phyloP scores from a whole-genome alignment of 2,329 filamentous ascomycete species.

The Colletotrichum nymphaeae region DNA sequence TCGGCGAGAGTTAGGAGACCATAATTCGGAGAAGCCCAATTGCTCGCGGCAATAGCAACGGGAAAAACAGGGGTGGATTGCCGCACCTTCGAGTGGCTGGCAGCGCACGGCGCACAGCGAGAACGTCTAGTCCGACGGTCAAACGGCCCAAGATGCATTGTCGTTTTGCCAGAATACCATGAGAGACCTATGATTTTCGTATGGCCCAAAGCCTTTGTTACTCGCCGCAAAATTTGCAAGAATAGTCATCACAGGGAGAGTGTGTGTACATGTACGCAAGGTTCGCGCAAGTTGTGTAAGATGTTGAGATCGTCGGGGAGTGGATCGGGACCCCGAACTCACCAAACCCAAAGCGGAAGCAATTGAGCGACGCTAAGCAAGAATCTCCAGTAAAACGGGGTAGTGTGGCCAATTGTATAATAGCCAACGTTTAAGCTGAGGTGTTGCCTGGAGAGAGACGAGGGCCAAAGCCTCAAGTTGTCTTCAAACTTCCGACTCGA shows the following conservation, averaged over 20 bases:
- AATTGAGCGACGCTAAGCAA: conserved; percentile 32
- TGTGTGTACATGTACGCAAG: background rate
- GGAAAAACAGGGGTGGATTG: background rate
- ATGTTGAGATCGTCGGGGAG: background rate
- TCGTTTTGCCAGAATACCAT: background rate
- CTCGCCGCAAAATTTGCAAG: background rate
- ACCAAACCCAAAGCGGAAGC: conserved; percentile 32
- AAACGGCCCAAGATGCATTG: conserved; percentile 47
- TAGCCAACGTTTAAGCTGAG: background rate
- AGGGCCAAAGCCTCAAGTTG: background rate
- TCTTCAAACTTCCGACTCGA: background rate
- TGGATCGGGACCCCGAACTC: background rate
- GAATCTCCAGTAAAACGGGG: background rate
- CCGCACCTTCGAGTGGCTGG: conserved; percentile 48
- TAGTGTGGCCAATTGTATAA: conserved; percentile 2
- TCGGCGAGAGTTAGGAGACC: background rate
- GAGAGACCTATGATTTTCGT: background rate
- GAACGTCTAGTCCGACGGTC: conserved; percentile 46
- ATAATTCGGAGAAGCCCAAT: too few species aligned
- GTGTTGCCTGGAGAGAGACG: background rate
- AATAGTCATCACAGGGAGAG: background rate
- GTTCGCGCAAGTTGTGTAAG: background rate
- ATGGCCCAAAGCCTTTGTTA: background rate
- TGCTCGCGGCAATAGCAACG: background rate
- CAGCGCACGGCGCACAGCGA: conserved; percentile 44